Base-by-base conservation (phyloP, 768 basidiomycete species). In the Rhizopogon sp. region DNA sequence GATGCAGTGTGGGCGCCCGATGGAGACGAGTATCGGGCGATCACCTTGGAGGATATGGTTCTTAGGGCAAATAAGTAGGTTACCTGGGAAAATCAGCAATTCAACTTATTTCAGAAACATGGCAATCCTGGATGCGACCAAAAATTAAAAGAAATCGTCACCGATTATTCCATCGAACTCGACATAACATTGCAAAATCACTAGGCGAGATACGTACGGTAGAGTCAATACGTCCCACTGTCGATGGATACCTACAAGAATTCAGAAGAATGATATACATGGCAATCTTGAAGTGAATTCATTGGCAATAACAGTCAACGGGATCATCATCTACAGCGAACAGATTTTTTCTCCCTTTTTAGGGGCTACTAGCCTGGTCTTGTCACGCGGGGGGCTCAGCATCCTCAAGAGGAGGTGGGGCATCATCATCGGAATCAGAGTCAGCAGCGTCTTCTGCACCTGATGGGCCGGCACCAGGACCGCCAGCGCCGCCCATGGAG, bases 1-100 rank as follows among this genome's bases (percentile, higher is more conserved):
- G 94, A 97, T 72, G 95, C 94, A 1, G 91, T 98, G 13, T 98
- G 95, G 88, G 87, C 88, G 3, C 77, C 83, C 8, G 81, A 84
- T 22, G 74, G 73, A 33, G 84, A 84, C 16, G 78, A 81, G 13
- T 90, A 84, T 67, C 76, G 80, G 56, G 94, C 95, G 3, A 85
- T 98, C 28, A 76, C 85, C 8, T 69, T 98, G 66, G 93, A 96
- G 63, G 88, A 91, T 57, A 93, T 98, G 93, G 88, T 96, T 39
- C 58, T 82, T 29, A 77, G 82, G 57, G 87, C 86, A 4, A 74
- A 66, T 52, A 70, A 65, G 29, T 68, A 60, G 56, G 20, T 33
- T 33, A 33, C 8, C 9, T 33, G 8, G 31, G 8, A 33, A 8
- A 33, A 33, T 33, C 25, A 4, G 25, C 5, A 25, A 25, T 25